Evolutionary conservation across 83 land plant species (phyloP).

Genomic region (Thuja plicata): DNA sequence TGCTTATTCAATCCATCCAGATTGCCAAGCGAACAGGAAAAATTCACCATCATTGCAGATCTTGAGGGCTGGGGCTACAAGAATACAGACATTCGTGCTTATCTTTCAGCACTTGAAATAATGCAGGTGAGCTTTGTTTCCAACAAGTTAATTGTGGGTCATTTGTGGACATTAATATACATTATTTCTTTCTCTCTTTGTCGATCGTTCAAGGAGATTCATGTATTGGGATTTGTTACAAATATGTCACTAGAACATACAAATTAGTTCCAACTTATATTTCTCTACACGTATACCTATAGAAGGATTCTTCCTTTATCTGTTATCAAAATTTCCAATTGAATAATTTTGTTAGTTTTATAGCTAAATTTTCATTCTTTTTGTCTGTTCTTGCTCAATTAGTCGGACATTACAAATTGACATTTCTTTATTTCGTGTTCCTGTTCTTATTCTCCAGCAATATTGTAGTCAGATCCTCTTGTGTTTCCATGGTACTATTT

Average conservation of each 20-base stretch:
- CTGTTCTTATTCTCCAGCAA: too few species aligned
- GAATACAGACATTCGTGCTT: conserved; percentile 18
- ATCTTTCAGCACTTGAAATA: conserved; percentile 18
- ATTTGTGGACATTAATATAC: too few species aligned
- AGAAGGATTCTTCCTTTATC: background rate
- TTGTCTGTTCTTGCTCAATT: too few species aligned
- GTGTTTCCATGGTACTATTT: too few species aligned
- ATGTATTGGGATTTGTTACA: background rate
- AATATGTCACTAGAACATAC: background rate
- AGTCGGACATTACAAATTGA: background rate
- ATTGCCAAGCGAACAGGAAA: conserved; percentile 4
- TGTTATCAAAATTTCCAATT: background rate
- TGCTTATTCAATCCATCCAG: conserved; percentile 1
- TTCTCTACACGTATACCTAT: background rate
- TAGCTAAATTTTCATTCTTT: background rate
- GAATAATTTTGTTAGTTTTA: background rate
- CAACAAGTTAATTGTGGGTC: background rate
- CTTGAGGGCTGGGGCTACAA: conserved; percentile 26
- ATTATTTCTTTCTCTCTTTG: background rate
- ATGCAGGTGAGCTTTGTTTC: conserved; percentile 18
- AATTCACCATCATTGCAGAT: conserved; percentile 21
- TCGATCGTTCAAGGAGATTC: background rate
- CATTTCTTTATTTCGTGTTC: background rate
- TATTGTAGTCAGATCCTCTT: too few species aligned
- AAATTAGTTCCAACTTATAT: background rate